Conservation (phyloP, 176 grass and related monocot genomes). For the maize (Zea mays) region Zm-B73-REFERENCE-NAM-5.0 NC_050096.1:96829501-96830000, state of each 20-base stretch:
- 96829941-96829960: slow-evolving; percentile 73
- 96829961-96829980: slow-evolving; percentile 59
- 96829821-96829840: slow-evolving; percentile 44
- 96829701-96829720: slow-evolving; percentile 53
- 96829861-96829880: slow-evolving; percentile 33
- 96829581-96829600: neutral
- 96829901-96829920: neutral
- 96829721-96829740: slow-evolving; percentile 47
- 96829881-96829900: neutral
- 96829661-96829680: slow-evolving; percentile 74
- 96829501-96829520: slow-evolving; percentile 40
- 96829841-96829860: slow-evolving; percentile 54
- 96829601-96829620: slow-evolving; percentile 38
- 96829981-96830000: slow-evolving; percentile 51
- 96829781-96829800: slow-evolving; percentile 44
- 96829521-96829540: slow-evolving; percentile 57
- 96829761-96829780: slow-evolving; percentile 55
- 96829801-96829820: slow-evolving; percentile 45
- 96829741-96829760: slow-evolving; percentile 53
- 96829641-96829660: slow-evolving; percentile 60
- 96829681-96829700: slow-evolving; percentile 52
- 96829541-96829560: slow-evolving; percentile 65
- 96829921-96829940: neutral
- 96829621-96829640: slow-evolving; percentile 73
- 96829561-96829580: slow-evolving; percentile 8